Conservation (phyloP, 257 asterid species). For the Marsdenia floribunda region DNA sequence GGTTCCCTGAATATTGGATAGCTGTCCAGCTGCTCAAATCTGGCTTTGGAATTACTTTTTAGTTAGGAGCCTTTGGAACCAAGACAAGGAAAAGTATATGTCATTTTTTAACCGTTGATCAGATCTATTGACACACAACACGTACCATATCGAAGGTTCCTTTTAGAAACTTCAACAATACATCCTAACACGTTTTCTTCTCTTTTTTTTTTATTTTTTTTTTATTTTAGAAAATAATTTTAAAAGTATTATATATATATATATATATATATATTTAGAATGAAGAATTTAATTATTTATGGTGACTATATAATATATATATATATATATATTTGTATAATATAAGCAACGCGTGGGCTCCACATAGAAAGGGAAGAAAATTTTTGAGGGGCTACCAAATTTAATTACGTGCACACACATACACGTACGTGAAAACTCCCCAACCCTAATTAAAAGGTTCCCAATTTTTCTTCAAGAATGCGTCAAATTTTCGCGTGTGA, state of each 20-base stretch:
- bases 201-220: too few relatives aligned
- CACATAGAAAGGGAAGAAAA: not conserved
- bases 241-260: too few relatives aligned
- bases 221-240: too few relatives aligned
- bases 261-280: too few relatives aligned
- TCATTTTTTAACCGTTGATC: too few relatives aligned
- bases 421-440: too few relatives aligned
- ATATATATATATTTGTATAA: too few relatives aligned
- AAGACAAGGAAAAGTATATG: slow-evolving; percentile 6
- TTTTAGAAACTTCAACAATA: slow-evolving; percentile 11
- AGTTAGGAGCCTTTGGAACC: not conserved
- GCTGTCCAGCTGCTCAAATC: not conserved
- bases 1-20: not conserved
- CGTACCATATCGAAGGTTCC: not conserved
- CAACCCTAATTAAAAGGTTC: not conserved
- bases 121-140: too few relatives aligned
- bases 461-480: not conserved
- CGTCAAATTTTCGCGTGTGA: slow-evolving; percentile 13
- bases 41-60: not conserved
- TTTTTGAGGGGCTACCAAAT: not conserved
- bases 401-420: not conserved
- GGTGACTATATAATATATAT: too few relatives aligned
- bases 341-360: not conserved
- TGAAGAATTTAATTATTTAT: too few relatives aligned
- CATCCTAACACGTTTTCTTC: slow-evolving; percentile 18